These are phyloP conservation scores for Orbilia blumenaviensis DNA, from an alignment of 2,329 filamentous ascomycete species.

Conservation along the genomic window DNA sequence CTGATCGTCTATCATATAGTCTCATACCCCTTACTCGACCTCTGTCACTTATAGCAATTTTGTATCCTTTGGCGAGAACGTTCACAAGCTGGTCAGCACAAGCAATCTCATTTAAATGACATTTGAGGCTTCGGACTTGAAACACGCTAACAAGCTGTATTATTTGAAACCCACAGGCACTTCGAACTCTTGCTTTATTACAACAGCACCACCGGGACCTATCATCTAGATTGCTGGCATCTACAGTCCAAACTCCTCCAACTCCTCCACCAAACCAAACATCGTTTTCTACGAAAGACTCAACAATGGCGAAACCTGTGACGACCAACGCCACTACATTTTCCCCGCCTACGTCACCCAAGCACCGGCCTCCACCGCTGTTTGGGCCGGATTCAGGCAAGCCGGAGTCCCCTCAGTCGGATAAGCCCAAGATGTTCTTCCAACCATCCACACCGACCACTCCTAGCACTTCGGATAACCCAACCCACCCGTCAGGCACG, in stretches of 20 bases:
- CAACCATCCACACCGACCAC: constrained; percentile 52
- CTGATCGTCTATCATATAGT: constrained; percentile 47
- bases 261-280: constrained; percentile 53
- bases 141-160: constrained; percentile 51
- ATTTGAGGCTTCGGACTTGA: constrained; percentile 53
- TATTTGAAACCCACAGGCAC: constrained; percentile 52
- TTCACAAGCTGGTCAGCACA: constrained; percentile 53
- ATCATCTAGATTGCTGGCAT: constrained; percentile 51
- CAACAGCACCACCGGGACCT: constrained; percentile 53
- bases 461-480: constrained; percentile 48
- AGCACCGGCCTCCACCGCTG: constrained; percentile 49
- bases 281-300: constrained; percentile 48
- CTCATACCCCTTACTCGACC: constrained; percentile 49
- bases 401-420: constrained; percentile 37
- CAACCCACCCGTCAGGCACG: constrained; percentile 46
- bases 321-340: constrained; percentile 47
- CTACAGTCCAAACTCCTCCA: constrained; percentile 51
- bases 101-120: constrained; percentile 52
- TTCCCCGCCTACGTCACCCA: constrained; percentile 51
- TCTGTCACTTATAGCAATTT: constrained; percentile 50
- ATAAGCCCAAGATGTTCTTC: constrained; percentile 53
- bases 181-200: constrained; percentile 50
- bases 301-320: constrained; percentile 49
- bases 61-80: constrained; percentile 47
- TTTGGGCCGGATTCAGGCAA: constrained; percentile 42